phyloP scores from a whole-genome alignment of 345 rosid genomes.

The Kandelia obovata region DNA sequence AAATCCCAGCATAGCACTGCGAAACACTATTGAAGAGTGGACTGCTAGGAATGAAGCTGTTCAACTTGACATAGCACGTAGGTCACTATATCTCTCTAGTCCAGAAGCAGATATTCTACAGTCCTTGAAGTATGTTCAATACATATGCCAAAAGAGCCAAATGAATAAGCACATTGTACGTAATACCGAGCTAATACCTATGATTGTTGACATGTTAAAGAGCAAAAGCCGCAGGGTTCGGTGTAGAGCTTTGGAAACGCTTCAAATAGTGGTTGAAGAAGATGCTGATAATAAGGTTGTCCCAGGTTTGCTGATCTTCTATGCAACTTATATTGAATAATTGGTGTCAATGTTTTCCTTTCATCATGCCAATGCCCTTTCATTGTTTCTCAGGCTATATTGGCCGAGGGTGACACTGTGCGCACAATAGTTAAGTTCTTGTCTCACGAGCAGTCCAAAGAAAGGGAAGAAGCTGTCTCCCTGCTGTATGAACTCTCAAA shows the following conservation, averaged over 20 bases:
- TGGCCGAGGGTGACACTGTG: constrained; percentile 87
- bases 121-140: constrained; percentile 53
- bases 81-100: constrained; percentile 54
- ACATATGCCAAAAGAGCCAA: constrained; percentile 53
- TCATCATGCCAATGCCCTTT: constrained; percentile 20
- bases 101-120: constrained; percentile 61
- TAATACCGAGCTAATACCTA: constrained; percentile 65
- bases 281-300: constrained; percentile 82
- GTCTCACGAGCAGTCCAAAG: constrained; percentile 68
- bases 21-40: constrained; percentile 92
- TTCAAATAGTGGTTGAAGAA: constrained; percentile 67
- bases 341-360: constrained; percentile 2
- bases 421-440: constrained; percentile 85
- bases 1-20: constrained; percentile 78
- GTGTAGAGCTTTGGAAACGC: constrained; percentile 70
- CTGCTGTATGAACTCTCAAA: constrained; percentile 85
- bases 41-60: constrained; percentile 82
- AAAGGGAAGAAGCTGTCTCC: constrained; percentile 82
- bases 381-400: constrained; percentile 55
- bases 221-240: constrained; percentile 72
- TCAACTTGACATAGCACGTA: constrained; percentile 77
- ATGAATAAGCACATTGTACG: constrained; percentile 53
- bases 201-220: constrained; percentile 71
- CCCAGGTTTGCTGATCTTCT: constrained; percentile 20
- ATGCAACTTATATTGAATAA: constrained; percentile 3